A percentile compares a stretch with the other conserved stretches of the same genome.
These are phyloP conservation scores for Colletotrichum sp. DNA, from an alignment of 2,329 filamentous ascomycete genomes.

Conservation along the genomic window DNA sequence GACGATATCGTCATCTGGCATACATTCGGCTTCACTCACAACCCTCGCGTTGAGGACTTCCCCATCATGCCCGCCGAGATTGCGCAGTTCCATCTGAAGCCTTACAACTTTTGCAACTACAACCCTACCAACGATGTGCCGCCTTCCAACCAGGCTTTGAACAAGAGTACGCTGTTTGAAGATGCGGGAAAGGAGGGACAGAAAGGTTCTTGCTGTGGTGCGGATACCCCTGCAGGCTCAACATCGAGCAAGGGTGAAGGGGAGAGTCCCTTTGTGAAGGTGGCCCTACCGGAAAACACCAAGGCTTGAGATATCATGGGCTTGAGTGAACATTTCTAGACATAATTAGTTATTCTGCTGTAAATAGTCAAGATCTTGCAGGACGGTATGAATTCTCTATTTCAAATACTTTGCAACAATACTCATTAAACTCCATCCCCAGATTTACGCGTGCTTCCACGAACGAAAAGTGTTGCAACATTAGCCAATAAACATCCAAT, in stretches of 20 bases:
- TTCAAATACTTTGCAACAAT: too few relatives aligned
- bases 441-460: too few relatives aligned
- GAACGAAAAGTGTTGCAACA: too few relatives aligned
- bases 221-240: not conserved
- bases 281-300: fast-evolving
- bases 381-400: too few relatives aligned
- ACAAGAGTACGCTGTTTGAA: constrained; percentile 35
- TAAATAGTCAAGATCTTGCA: too few relatives aligned
- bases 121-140: constrained; percentile 58
- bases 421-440: too few relatives aligned
- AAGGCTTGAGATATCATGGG: not conserved
- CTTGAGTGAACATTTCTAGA: too few relatives aligned
- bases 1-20: constrained; percentile 58
- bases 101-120: constrained; percentile 56
- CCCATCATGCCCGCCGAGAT: constrained; percentile 71
- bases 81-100: constrained; percentile 51
- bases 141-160: constrained; percentile 46
- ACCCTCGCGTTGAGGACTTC: constrained; percentile 69
- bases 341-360: too few relatives aligned
- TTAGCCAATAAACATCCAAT: too few relatives aligned
- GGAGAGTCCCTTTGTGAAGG: not conserved
- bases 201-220: not conserved
- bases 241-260: not conserved
- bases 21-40: constrained; percentile 61
- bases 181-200: not conserved